Conservation (phyloP, 2,329 filamentous ascomycete species). For the Neonectria faginata region DNA sequence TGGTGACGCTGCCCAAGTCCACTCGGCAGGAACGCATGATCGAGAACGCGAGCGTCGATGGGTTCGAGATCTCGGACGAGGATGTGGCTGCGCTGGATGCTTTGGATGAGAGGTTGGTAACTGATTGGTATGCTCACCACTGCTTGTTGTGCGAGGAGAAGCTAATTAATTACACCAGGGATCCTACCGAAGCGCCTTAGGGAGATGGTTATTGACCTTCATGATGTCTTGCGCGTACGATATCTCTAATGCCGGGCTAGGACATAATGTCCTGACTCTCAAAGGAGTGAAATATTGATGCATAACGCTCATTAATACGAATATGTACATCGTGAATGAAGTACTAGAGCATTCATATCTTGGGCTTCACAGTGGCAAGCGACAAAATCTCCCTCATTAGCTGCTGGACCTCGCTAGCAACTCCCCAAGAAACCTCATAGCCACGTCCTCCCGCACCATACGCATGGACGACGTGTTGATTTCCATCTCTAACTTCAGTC, state of each 20-base stretch:
- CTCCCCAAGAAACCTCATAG: slow-evolving; percentile 71
- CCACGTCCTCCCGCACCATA: slow-evolving; percentile 73
- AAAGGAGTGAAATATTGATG: neutral
- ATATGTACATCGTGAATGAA: neutral
- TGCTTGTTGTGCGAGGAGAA: neutral
- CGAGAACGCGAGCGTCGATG: slow-evolving; percentile 72
- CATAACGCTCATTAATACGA: neutral
- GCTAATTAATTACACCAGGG: slow-evolving; percentile 39
- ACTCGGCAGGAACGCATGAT: slow-evolving; percentile 69
- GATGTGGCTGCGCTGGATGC: slow-evolving; percentile 73
- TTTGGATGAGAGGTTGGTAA: slow-evolving; percentile 79
- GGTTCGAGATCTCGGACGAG: slow-evolving; percentile 70
- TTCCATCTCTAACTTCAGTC: slow-evolving; percentile 32
- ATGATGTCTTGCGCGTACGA: neutral
- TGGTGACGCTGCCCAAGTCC: slow-evolving; percentile 81
- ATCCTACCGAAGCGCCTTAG: slow-evolving; percentile 47
- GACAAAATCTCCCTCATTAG: slow-evolving; percentile 30
- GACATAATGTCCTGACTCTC: neutral
- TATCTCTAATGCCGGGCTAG: neutral
- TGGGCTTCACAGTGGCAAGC: neutral
- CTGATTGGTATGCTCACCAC: slow-evolving; percentile 63
- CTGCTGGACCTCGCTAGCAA: slow-evolving; percentile 61
- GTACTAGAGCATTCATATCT: slow-evolving; percentile 19
- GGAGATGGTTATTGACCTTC: neutral
- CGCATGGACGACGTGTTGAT: slow-evolving; percentile 59